Base-by-base conservation (phyloP, 495 filamentous ascomycete species). In the Penicillium desertorum region DNA sequence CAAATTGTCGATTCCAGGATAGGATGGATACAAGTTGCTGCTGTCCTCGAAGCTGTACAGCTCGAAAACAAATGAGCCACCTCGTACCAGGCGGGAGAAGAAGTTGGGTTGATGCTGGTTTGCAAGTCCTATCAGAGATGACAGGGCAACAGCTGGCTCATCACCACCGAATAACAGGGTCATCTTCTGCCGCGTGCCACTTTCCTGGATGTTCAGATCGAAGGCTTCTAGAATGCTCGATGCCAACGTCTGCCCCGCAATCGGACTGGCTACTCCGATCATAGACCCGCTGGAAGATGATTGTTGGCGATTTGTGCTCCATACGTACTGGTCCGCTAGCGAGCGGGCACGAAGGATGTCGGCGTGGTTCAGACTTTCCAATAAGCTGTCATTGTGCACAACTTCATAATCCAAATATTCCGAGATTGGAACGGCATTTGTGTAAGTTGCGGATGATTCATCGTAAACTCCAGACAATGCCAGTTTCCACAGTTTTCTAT, bases 321-420 rank as follows among this genome's bases (percentile, higher is more conserved):
- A 87, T 60, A 88, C 81, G 65, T 86, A 87, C 25, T 76, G 72
- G 65, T 88, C 82, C 34, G 91, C 88, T 17, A 88, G 81, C 44
- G 75, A 83, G 30, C 78, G 78, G 20, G 89, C 84, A 59, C 83
- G 81, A 23, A 61, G 53, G 22, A 91, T 70, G 30, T 82, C 76
- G 0, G 73, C 71, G 22, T 65, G 16, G 20, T 74, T 79, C 29
- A 91, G 69, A 23, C 80, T 71, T n/a, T 80, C 57, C 17, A 79
- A 70, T 56, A 91, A 81, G 25, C 78, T 82, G 36, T 71, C 48
- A 72, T 94, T 94, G 73, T 94, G 88, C 67, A 88, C 79, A 23
- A 68, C 68, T 46, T 86, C 85, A 44, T 91, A 90, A 58, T 93
- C 85, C 66, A 93, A 71, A 56, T 84, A 84, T 65, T 96, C 89